Percentiles rank a stretch among this genome's conserved stretches.
These are phyloP conservation scores for Blastocystis hominis DNA, from an alignment of 352 stramenopile species.

Conservation along the genomic window DNA sequence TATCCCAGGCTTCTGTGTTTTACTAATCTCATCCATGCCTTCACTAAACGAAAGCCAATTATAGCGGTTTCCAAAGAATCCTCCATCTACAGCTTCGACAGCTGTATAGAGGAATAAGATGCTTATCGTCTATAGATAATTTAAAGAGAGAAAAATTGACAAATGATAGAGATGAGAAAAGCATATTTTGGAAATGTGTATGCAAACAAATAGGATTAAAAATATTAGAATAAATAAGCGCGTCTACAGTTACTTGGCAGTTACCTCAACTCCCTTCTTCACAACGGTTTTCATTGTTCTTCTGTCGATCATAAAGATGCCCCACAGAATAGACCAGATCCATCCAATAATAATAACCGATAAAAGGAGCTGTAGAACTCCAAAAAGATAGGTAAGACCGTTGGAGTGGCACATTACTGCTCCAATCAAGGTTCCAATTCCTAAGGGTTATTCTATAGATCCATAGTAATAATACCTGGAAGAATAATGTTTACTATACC, in stretches of 20 bases:
- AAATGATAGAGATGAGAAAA: not conserved
- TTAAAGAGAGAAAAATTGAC: not conserved
- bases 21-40: constrained; percentile 12
- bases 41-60: constrained; percentile 10
- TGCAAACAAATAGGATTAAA: not conserved
- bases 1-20: constrained; percentile 24
- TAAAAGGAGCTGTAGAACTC: constrained; percentile 29
- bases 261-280: constrained; percentile 42
- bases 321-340: constrained; percentile 45
- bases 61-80: constrained; percentile 11
- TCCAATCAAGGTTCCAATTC: constrained; percentile 20
- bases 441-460: not conserved
- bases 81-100: not conserved
- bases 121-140: not conserved
- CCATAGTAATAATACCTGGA: not conserved
- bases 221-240: no score
- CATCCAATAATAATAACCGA: not conserved
- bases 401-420: not conserved
- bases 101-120: not conserved
- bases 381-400: not conserved
- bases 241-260: not conserved
- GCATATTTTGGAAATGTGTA: not conserved
- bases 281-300: constrained; percentile 43
- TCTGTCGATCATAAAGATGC: constrained; percentile 44
- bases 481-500: constrained; percentile 33